phyloP scores from a whole-genome alignment of 306 rosid genomes.

The Neltuma alba region DNA sequence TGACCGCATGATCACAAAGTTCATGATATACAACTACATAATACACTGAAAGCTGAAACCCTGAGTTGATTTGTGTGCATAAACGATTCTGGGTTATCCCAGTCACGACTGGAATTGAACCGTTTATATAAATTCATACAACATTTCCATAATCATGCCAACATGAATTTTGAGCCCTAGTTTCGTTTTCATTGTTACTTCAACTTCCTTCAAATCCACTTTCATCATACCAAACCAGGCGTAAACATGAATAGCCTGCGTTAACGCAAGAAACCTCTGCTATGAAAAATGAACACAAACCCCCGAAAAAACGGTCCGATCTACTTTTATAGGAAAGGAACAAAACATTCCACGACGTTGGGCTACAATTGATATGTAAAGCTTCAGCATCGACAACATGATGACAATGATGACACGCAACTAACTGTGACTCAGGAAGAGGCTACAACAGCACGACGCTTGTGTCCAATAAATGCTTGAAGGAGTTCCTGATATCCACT shows the following conservation, averaged over 20 bases:
- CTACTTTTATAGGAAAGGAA: constrained; percentile 16
- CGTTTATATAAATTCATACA: background rate
- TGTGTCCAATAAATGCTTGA: constrained; percentile 54
- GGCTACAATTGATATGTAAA: constrained; percentile 8
- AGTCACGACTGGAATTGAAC: background rate
- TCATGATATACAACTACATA: background rate
- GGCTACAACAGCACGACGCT: constrained; percentile 47
- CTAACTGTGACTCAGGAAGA: constrained; percentile 37
- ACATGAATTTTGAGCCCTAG: background rate
- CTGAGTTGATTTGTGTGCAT: background rate
- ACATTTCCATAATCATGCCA: background rate
- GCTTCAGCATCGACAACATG: constrained; percentile 21
- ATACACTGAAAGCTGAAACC: background rate
- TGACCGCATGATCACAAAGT: background rate
- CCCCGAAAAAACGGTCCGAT: constrained; percentile 30
- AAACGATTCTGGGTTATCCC: background rate
- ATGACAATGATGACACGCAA: constrained; percentile 12
- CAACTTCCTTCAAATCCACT: background rate
- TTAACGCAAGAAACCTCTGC: background rate
- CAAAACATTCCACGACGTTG: constrained; percentile 6
- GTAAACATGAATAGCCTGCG: too few relatives aligned
- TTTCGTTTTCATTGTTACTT: too few relatives aligned
- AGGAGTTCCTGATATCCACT: constrained; percentile 73
- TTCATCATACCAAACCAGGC: background rate
- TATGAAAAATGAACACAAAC: background rate